Evolutionary conservation across 305 asterid genomes (phyloP).

Genomic region (Rubia balearica): DNA sequence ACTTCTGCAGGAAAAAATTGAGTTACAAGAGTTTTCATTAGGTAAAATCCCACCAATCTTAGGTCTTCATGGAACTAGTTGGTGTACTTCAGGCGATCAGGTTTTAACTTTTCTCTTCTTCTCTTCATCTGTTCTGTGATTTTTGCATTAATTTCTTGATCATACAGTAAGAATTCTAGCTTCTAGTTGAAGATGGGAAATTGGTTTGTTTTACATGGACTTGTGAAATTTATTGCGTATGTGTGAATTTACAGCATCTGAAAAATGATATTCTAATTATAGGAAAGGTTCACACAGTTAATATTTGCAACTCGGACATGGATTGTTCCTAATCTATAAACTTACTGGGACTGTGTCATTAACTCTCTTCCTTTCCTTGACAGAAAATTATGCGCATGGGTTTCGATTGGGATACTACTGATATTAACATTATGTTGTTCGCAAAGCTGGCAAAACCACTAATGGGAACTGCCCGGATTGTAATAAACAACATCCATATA

Average conservation of each 20-base stretch:
- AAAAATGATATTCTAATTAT: background rate
- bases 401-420: slow-evolving; percentile 90
- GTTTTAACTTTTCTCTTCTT: slow-evolving; percentile 40
- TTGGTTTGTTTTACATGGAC: background rate
- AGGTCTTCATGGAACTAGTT: slow-evolving; percentile 77
- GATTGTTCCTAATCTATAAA: background rate
- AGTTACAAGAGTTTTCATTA: slow-evolving; percentile 76
- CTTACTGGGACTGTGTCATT: slow-evolving; percentile 6
- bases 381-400: slow-evolving; percentile 73
- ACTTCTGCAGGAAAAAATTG: slow-evolving; percentile 70
- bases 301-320: background rate
- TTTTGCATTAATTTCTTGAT: background rate
- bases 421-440: slow-evolving; percentile 65
- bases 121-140: slow-evolving; percentile 4
- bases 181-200: background rate
- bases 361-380: slow-evolving; percentile 25
- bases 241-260: background rate
- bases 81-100: slow-evolving; percentile 87
- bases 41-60: slow-evolving; percentile 85
- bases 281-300: background rate
- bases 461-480: slow-evolving; percentile 92
- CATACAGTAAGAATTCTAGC: background rate
- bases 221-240: background rate
- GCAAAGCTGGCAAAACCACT: slow-evolving; percentile 87
- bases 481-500: slow-evolving; percentile 83